Evolutionary conservation across 164 flowering plant genomes (phyloP), one percentile per base, ranked within the genome.

Genomic region (Annona cherimola): DNA sequence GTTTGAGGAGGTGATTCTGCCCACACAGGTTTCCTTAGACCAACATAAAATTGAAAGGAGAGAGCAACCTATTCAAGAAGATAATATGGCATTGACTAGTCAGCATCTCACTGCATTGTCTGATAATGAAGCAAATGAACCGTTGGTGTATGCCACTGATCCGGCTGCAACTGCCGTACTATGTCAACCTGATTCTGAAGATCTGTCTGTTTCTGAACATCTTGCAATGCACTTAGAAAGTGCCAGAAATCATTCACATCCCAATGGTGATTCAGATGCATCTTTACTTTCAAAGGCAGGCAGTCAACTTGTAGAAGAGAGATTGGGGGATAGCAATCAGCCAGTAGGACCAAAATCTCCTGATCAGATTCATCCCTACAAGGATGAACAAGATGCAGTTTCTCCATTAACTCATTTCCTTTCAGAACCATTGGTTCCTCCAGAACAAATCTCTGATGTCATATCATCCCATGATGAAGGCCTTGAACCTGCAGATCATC

Each of bases 1-100:
- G 45, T 46, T 71, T 26, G 74, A 63, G 26, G 70, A 74, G 66
- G 80, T 69, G 74, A 26, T 78, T 61, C 66, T 59, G 66, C 67
- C 71, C 63, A 54, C 68, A 39, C n/a, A 54, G 44, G 65, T 0
- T 19, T 74, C 64, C 70, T 45, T 63, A 5, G 45, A 45, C 64
- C 45, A 44, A 71, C 46, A 73, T 65, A 70, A 55, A 46, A 7
- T 61, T 39, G 81, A 74, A 55, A 50, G 65, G 11, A 39, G 63
- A 46, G 76, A 75, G 74, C 40, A 43, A 59, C 41, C 72, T 69
- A 65, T 54, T 76, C 63, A 20, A 2, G 64, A 69, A 20, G 43
- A 5, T 76, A 26, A 12, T 41, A 1, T 35, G 26, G 75, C 45
- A 63, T 70, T 73, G 66, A 77, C 76, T 70, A 69, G 35, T 42